Percentiles rank a stretch among this genome's conserved stretches.
These are phyloP conservation scores for Picea sitchensis DNA, from an alignment of 75 land plant species.

Conservation along the genomic window DNA sequence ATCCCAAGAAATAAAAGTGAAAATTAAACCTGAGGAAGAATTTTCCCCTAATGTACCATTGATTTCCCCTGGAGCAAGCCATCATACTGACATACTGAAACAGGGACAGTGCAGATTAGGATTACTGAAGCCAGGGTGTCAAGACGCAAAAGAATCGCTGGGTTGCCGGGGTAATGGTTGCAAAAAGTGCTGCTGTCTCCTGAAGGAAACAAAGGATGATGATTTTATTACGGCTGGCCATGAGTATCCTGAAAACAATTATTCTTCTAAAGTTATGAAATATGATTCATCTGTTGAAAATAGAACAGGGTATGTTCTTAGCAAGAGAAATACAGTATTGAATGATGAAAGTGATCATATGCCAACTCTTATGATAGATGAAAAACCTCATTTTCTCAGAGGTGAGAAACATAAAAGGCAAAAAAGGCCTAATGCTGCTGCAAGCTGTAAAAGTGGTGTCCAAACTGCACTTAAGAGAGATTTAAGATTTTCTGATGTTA, in stretches of 20 bases:
- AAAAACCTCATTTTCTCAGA: not conserved
- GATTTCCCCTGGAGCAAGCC: not conserved
- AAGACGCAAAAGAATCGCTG: not conserved
- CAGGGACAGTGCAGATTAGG: not conserved
- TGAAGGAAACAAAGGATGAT: too few species aligned
- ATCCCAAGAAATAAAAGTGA: not conserved
- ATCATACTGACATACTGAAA: not conserved
- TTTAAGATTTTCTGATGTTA: not conserved
- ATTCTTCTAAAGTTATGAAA: too few species aligned
- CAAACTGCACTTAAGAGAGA: not conserved
- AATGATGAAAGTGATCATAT: not conserved
- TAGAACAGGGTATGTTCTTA: too few species aligned
- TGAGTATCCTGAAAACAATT: too few species aligned
- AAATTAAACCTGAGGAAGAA: not conserved
- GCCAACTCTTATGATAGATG: not conserved
- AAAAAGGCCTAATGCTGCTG: not conserved
- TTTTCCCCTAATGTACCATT: not conserved
- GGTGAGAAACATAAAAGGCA: not conserved
- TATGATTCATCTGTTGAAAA: too few species aligned
- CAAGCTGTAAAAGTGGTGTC: not conserved
- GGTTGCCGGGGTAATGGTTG: too few species aligned
- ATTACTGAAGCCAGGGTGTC: not conserved
- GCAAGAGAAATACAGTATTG: not conserved
- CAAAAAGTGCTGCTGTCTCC: too few species aligned
- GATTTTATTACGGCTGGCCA: too few species aligned